Percentiles rank a stretch among this genome's conserved stretches.
These are phyloP conservation scores for Psidium friedrichsthalianum DNA, from an alignment of 345 rosid genomes.

Conservation along the genomic window DNA sequence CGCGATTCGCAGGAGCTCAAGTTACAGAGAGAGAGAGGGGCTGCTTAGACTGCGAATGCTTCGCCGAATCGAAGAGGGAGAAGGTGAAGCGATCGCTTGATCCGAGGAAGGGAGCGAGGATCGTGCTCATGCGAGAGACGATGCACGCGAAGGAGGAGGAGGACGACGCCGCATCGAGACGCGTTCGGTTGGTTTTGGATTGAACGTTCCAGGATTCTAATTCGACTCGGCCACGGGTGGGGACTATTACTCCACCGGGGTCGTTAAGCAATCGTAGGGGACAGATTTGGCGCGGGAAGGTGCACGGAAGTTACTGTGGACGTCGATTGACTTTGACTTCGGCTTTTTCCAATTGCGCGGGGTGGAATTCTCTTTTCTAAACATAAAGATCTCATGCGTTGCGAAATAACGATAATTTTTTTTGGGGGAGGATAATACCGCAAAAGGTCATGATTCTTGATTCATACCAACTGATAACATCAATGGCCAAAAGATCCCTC, in stretches of 20 bases:
- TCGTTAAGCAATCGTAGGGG: background rate
- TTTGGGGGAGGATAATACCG: rapidly evolving
- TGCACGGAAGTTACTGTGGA: background rate
- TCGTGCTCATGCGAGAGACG: background rate
- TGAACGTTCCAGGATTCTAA: background rate
- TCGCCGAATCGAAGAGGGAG: background rate
- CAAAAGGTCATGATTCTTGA: background rate
- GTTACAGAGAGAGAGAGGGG: background rate
- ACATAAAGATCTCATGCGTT: background rate
- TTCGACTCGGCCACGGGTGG: background rate
- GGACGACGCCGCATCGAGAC: background rate
- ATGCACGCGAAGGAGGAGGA: background rate
- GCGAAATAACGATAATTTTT: background rate
- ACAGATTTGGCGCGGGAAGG: background rate
- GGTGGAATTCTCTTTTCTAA: background rate
- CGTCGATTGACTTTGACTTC: background rate
- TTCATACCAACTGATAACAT: too few relatives aligned
- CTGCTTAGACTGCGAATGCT: background rate
- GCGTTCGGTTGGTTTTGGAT: background rate
- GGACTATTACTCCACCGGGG: background rate
- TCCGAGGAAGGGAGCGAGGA: background rate
- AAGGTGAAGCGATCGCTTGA: background rate
- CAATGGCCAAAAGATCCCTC: too few relatives aligned
- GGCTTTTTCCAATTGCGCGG: rapidly evolving
- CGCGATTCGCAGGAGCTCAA: background rate